Evolutionary conservation across 164 flowering plant species (phyloP), one percentile per base, ranked within the genome.

Genomic region (Paratinospora sagittata): DNA sequence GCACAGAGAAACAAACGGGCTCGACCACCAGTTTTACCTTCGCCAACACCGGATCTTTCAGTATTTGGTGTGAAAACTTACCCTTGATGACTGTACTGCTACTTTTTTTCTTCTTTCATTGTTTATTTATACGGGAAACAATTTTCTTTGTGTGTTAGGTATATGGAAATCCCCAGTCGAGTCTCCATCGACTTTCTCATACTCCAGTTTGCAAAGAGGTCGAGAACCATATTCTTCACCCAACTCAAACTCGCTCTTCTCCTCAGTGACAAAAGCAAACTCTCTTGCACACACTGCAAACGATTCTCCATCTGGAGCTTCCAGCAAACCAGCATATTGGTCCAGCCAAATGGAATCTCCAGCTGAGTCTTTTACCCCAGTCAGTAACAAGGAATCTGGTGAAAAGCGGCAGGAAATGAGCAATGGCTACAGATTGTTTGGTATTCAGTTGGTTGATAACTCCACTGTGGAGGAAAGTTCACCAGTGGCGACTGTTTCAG

Each of bases 401-500:
- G 90, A 89, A 72, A 91, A 81, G 80, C 87, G 84, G 37, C 87
- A 82, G 75, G 80, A 81, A 13, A 80, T 78, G 63, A 81, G 85
- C 33, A 82, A 74, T 79, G 88, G 88, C 67, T 90, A 77, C 83
- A 79, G 92, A 82, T 78, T 93, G 14, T 93, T 93, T 83, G 98
- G 98, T 17, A 85, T 93, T 66, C 88, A 93, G 82, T 80, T 93
- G 19, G 75, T 86, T 72, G 89, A 86, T 47, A 83, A 72, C 75
- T 76, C 84, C 19, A 79, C 70, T 27, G 30, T 68, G 12, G 94
- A 87, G 70, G 91, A 87, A 62, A 78, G 65, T 45, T 68, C 73
- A 11, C 77, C 81, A 3, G 77, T 70, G 2, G 75, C 73, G 67
- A 71, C 84, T 21, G 60, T 61, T 17, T 77, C 84, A 70, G 82